Evolutionary conservation across 2,329 filamentous ascomycete genomes (phyloP), one percentile per base, ranked within the genome.

Genomic region (Scedosporium dehoogii): DNA sequence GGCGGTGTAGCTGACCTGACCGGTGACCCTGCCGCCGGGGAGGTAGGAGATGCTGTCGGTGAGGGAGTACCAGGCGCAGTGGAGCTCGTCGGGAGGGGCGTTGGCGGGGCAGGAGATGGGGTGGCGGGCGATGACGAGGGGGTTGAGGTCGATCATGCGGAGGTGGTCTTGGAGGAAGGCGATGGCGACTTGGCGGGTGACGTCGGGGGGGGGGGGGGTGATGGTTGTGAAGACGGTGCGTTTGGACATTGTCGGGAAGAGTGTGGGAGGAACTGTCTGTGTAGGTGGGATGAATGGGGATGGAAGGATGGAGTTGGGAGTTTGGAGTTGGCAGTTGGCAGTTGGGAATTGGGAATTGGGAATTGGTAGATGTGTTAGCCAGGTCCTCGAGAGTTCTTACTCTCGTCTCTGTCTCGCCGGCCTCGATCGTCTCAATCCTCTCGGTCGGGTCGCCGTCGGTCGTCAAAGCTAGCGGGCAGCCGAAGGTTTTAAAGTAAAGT

Each of bases 91-190:
- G 16, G 84, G 76, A 0, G 83, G 78, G 12, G 88, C 86, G 70
- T 86, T 82, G 25, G 80, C 70, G 0, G 91, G 90, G 1, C 90
- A 81, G 57, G 83, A 80, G 73, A 90, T 90, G 38, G 79, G 80
- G 67, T 86, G 82, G 63, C 90, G 83, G 64, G 89, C 85, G 65
- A 88, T 85, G 62, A 96, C 88, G 58, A 96, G 80, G 1, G 91
- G 91, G 73, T 96, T 96, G 63, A 96, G 79, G 70, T 93, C 88
- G 69, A 96, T 96, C 87, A 96, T 96, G 68, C 86, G 86, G 59
- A 81, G 73, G 74, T 96, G 91, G 73, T 88, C 82, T 73, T 91
- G 90, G 38, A 96, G 85, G 67, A 90, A 90, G 61, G 84, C 80
- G 66, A 96, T 72, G 51, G 90, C 90, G n/a, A 84, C 81, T 67